Conservation (phyloP, 306 rosid species). For the Cercis canadensis region DNA sequence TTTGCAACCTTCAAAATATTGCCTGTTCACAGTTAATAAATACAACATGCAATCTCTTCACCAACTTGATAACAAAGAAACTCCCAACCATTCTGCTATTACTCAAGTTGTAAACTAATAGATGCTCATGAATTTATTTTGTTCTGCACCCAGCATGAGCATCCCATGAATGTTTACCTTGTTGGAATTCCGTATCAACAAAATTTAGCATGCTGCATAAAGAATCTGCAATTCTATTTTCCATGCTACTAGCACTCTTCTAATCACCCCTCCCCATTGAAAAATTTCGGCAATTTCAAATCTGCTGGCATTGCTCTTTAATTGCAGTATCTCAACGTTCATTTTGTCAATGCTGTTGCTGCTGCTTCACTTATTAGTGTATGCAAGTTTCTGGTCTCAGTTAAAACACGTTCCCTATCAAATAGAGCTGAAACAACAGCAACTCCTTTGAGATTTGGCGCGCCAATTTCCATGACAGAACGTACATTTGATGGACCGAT, state of each 20-base stretch:
- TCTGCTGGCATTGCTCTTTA: not conserved
- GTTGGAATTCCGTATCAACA: not conserved
- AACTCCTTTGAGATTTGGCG: slow-evolving; percentile 75
- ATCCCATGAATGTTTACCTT: slow-evolving; percentile 8
- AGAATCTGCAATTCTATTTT: slow-evolving; percentile 26
- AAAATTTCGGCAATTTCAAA: not conserved
- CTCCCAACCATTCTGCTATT: not conserved
- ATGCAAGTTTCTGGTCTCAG: slow-evolving; percentile 72
- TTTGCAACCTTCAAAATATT: too few species aligned
- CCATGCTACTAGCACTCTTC: not conserved
- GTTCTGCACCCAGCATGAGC: slow-evolving; percentile 15
- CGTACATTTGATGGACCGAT: slow-evolving; percentile 67
- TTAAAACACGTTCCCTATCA: slow-evolving; percentile 68
- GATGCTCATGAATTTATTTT: slow-evolving; percentile 21
- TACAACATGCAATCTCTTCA: not conserved
- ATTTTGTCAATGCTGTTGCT: slow-evolving; percentile 25
- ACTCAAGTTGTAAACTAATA: slow-evolving; percentile 5
- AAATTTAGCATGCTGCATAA: slow-evolving; percentile 15
- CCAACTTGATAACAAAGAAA: too few species aligned
- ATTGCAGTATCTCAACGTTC: slow-evolving; percentile 22
- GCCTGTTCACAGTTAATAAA: not conserved
- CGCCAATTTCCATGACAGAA: slow-evolving; percentile 67
- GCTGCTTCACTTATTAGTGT: slow-evolving; percentile 51
- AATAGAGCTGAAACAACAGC: slow-evolving; percentile 90
- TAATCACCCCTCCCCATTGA: not conserved